Evolutionary conservation across 129 eudicot genomes (phyloP).

Genomic region (Gnaphalium uliginosum): DNA sequence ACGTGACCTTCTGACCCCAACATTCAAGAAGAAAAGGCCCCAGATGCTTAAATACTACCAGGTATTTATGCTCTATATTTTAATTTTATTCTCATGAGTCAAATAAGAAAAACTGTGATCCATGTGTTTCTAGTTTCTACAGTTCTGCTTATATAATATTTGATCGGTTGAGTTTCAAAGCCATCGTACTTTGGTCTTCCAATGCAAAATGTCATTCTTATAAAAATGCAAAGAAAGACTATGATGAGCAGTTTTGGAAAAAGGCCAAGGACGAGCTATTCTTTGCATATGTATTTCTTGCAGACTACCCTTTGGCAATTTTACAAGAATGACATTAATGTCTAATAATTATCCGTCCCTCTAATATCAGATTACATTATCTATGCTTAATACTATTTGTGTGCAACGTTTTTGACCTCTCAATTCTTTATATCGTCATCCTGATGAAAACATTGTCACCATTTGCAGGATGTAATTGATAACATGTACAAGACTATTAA

Average conservation of each 20-base stretch:
- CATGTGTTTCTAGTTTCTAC: neutral
- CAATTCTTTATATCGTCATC: neutral
- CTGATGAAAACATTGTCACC: neutral
- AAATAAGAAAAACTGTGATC: neutral
- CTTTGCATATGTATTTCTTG: too few species aligned
- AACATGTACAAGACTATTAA: slow-evolving; percentile 41
- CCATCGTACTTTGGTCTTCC: neutral
- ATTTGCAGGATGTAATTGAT: slow-evolving; percentile 32
- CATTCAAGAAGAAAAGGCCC: slow-evolving; percentile 89
- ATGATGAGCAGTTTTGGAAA: neutral
- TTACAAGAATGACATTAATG: too few species aligned
- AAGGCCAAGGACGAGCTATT: neutral
- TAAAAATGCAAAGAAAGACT: neutral
- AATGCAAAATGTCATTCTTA: neutral
- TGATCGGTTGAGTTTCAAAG: neutral
- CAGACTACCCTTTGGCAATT: too few species aligned
- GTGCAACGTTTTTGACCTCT: neutral
- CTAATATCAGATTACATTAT: neutral
- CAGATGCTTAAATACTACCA: slow-evolving; percentile 78
- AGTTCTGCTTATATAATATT: neutral
- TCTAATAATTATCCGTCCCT: neutral
- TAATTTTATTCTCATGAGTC: neutral
- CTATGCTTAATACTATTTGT: neutral
- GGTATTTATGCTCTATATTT: slow-evolving; percentile 41
- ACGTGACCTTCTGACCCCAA: slow-evolving; percentile 87